Base-by-base conservation (phyloP, 352 stramenopile genomes). In the Phytophthora agathidicida region DNA sequence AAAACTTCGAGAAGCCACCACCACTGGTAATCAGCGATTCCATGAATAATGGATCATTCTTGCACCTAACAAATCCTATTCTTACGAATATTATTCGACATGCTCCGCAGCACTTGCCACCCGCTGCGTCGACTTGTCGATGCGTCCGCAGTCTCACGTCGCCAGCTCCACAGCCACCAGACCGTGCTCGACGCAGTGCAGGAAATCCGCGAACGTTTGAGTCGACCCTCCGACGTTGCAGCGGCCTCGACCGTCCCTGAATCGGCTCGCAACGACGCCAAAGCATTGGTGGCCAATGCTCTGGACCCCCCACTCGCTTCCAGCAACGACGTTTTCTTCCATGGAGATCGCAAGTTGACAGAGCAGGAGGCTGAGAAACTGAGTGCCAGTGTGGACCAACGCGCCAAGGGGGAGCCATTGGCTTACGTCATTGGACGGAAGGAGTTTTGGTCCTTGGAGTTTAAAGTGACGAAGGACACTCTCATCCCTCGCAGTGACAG, bases 401-500 rank as follows among this genome's bases (percentile, higher is more conserved):
- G 80, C 11, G 50, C 38, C 8, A 41, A 32, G 3, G 77, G 80
- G n/a, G 76, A 93, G 59, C 85, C 85, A 7, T 65, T 94, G 3
- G 85, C 85, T n/a, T 93, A 93, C 38, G 60, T 93, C 11, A 39
- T 79, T 0, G 80, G 77, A 22, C 35, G 41, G 37, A 90, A 88
- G 47, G 83, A 90, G 60, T 94, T 94, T 51, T 94, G 83, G 83
- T 91, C 81, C 1, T 58, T 93, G 37, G 49, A 71, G 3, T 83
- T 93, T 24, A 11, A 27, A 23, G 80, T 93, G 14, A 73, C 77
- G 0, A 62, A 36, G 1, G 73, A 85, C 16, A 93, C 83, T 22
- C 75, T 94, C 27, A 93, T 94, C 47, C 85, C 85, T 27, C 81
- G 85, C n/a, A 86, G 71, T 28, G 85, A 94, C 48, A 93, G 81